Conservation (phyloP, 371 early-diverging fungal genomes). For the Mucor piriformis region DNA sequence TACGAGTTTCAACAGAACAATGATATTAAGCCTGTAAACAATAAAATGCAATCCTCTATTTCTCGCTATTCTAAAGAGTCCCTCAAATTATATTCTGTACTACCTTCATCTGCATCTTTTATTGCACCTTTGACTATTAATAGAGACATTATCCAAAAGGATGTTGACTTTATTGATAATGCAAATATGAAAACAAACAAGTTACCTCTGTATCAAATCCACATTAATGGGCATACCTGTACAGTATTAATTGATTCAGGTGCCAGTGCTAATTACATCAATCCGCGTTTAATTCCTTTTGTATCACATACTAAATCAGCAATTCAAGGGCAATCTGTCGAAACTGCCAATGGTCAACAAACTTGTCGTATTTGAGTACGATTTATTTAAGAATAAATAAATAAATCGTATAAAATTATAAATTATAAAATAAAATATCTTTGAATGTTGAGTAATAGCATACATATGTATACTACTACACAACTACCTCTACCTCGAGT, state of each 20-base stretch:
- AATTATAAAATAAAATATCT: too few relatives aligned
- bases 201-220: background rate
- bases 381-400: too few relatives aligned
- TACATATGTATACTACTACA: too few relatives aligned
- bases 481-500: too few relatives aligned
- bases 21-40: too few relatives aligned
- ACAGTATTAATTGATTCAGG: background rate
- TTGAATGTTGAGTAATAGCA: too few relatives aligned
- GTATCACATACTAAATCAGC: background rate
- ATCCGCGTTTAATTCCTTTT: background rate
- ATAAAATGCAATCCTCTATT: too few relatives aligned
- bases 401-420: too few relatives aligned
- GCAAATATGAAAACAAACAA: background rate
- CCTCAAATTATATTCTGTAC: background rate
- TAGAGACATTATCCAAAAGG: background rate
- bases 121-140: background rate
- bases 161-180: background rate
- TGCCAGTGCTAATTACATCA: constrained; percentile 3
- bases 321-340: background rate
- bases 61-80: too few relatives aligned
- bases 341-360: constrained; percentile 2
- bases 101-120: background rate
- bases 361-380: too few relatives aligned
- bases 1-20: too few relatives aligned
- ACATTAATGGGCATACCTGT: background rate